These are phyloP conservation scores for Pseudogymnoascus verrucosus DNA, from an alignment of 2,329 filamentous ascomycete genomes.

Conservation along the genomic window DNA sequence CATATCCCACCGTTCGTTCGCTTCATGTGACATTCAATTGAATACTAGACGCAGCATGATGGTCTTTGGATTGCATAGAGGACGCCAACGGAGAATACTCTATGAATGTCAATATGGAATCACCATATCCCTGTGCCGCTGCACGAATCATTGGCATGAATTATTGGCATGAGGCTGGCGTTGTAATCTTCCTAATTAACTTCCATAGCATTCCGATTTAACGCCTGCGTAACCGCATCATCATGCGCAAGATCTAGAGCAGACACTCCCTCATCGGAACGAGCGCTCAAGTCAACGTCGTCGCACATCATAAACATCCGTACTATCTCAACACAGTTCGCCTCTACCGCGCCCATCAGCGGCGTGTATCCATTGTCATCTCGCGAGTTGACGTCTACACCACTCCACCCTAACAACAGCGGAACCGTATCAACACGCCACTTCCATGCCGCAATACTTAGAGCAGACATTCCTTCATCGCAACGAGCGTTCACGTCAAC, in stretches of 20 bases:
- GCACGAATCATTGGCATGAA: not conserved
- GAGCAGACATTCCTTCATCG: not conserved
- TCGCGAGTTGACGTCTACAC: no score
- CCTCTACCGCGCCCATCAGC: no score
- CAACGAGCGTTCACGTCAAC: not conserved
- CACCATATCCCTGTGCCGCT: not conserved
- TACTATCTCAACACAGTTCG: not conserved
- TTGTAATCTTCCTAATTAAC: not conserved
- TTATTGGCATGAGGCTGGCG: not conserved
- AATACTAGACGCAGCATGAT: not conserved
- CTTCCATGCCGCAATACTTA: no score
- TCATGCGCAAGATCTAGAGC: not conserved
- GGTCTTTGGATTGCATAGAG: not conserved
- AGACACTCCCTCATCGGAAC: not conserved
- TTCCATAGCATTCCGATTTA: not conserved
- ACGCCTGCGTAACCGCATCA: not conserved
- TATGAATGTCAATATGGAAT: no score
- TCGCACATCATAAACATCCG: not conserved
- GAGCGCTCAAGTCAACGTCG: not conserved
- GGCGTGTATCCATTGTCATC: no score
- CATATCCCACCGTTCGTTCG: conserved; percentile 23
- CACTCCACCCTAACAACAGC: no score
- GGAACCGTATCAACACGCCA: no score
- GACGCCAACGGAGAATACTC: not conserved
- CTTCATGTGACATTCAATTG: not conserved